These are phyloP conservation scores for Trichoderma sp. DNA, from an alignment of 2,329 filamentous ascomycete species.

Conservation along the genomic window DNA sequence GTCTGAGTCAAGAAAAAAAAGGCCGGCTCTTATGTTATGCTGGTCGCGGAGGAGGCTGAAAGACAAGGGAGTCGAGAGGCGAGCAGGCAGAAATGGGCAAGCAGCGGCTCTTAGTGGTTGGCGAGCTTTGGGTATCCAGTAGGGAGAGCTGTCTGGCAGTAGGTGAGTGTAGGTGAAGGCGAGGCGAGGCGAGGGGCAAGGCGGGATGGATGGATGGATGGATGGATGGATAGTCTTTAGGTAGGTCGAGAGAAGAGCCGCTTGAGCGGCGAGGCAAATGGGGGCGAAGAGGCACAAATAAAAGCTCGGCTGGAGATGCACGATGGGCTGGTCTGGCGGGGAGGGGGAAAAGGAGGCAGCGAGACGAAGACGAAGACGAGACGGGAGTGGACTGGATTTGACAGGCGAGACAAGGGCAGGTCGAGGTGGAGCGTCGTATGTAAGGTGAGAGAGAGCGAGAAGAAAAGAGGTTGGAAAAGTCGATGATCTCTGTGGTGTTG, in stretches of 20 bases:
- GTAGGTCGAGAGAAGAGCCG: neutral
- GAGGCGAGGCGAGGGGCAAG: constrained; percentile 16
- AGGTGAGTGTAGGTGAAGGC: neutral
- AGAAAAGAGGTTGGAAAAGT: constrained; percentile 8
- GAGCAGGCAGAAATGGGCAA: neutral
- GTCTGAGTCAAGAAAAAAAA: constrained; percentile 5
- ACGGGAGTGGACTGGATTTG: neutral
- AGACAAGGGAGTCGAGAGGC: neutral
- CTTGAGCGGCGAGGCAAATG: constrained; percentile 15
- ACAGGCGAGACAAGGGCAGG: neutral
- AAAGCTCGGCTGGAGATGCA: constrained; percentile 1
- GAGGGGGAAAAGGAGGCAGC: neutral
- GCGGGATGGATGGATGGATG: neutral
- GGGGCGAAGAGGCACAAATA: constrained; percentile 21
- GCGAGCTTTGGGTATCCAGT: neutral
- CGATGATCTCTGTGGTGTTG: neutral
- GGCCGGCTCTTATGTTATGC: neutral
- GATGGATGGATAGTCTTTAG: neutral
- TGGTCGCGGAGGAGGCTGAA: neutral
- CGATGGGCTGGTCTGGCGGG: neutral
- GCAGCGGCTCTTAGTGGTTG: neutral
- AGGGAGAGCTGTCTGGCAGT: neutral
- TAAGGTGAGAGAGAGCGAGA: neutral
- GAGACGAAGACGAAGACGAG: neutral
- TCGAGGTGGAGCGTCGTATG: constrained; percentile 3